Evolutionary conservation across 139 green algal species (phyloP), one percentile per base, ranked within the genome.

Genomic region (Chlamydomonas asymmetrica): DNA sequence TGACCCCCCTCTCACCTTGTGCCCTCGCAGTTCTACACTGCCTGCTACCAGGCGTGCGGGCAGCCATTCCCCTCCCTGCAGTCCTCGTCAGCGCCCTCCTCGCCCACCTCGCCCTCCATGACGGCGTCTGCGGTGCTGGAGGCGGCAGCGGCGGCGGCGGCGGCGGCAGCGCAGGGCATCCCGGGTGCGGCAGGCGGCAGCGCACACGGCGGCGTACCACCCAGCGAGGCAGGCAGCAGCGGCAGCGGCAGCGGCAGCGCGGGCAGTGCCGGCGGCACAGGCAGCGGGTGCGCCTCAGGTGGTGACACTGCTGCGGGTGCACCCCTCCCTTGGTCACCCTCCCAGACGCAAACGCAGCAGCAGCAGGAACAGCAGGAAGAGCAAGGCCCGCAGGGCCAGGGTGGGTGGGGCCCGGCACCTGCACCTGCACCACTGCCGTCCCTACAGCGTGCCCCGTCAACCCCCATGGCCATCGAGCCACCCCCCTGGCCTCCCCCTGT

Each of bases 31-130:
- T 76, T 76, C 41, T 76, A 76, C 31, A 52, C 38, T 18, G 70
- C 67, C 40, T 76, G 70, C 57, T 76, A 76, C 40, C 56, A 57
- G 1, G 70, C 70, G 0, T 76, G 70, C 31, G 56, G 57, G 23
- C 56, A 49, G 8, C 59, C 45, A 29, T 40, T 40, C 1, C 22
- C 5, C 35, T n/a, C 29, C 2, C 61, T n/a, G n/a, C n/a, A n/a
- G n/a, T n/a, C n/a, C 1, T 13, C 61, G 22, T 52, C 45, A 10
- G 18, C 45, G 13, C 13, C 45, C 45, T 16, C 13, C 45, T 16
- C 45, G 45, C 13, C 45, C 45, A 52, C 13, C 45, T 52, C 45
- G 13, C 45, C 13, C 13, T 52, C 18, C 45, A 52, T 13, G 13
- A 52, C 13, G 13, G 45, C 13, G 13, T 13, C 45, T 52, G 45